Percentiles rank a stretch among this genome's conserved stretches.
These are phyloP conservation scores for Mucuna pruriens DNA, from an alignment of 306 rosid genomes.

Conservation along the genomic window DNA sequence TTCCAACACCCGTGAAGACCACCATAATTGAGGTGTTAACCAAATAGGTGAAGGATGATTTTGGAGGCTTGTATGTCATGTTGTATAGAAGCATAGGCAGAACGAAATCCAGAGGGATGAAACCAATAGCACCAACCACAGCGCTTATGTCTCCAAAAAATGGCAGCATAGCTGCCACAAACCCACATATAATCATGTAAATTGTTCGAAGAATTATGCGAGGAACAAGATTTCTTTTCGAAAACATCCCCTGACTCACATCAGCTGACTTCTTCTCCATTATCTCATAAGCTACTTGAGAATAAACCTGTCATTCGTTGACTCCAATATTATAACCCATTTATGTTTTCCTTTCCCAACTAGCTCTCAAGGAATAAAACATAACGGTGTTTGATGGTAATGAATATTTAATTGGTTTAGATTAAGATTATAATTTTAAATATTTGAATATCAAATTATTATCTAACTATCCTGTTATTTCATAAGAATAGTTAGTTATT, in stretches of 20 bases:
- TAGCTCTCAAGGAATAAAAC: too few relatives aligned
- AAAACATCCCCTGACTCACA: constrained; percentile 65
- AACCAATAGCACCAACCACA: constrained; percentile 79
- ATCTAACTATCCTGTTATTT: too few relatives aligned
- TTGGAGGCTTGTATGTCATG: constrained; percentile 70
- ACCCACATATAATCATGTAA: constrained; percentile 67
- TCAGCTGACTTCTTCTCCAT: constrained; percentile 80
- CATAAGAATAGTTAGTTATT: too few relatives aligned
- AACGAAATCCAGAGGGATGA: constrained; percentile 78
- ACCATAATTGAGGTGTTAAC: constrained; percentile 64
- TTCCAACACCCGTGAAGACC: constrained; percentile 64
- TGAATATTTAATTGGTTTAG: too few relatives aligned
- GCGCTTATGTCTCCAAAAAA: constrained; percentile 76
- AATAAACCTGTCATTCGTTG: constrained; percentile 59
- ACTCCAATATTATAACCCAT: background rate
- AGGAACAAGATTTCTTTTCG: constrained; percentile 72
- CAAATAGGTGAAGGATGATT: constrained; percentile 56
- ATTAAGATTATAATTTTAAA: too few relatives aligned
- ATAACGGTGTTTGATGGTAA: too few relatives aligned
- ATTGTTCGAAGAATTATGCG: constrained; percentile 65
- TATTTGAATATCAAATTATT: too few relatives aligned
- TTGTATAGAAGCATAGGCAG: constrained; percentile 85
- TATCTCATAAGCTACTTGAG: constrained; percentile 87
- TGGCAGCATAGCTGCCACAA: constrained; percentile 81
- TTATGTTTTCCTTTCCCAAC: too few relatives aligned